Base-by-base conservation (phyloP, 2,329 filamentous ascomycete species). In the Aspergillus oerlinghausenensis region DNA sequence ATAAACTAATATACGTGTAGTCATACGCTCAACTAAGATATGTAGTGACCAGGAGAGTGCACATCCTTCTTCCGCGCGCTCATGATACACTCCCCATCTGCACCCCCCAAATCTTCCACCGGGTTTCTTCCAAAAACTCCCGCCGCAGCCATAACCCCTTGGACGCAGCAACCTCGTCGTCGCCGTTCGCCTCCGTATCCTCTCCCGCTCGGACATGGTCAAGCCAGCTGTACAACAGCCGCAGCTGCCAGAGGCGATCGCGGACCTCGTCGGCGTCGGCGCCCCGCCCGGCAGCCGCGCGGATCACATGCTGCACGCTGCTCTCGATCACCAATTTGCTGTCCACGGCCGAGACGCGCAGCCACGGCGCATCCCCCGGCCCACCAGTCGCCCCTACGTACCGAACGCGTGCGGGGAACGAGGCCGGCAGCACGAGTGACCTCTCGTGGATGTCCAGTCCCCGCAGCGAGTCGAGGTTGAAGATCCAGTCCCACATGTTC, bases 401-500 rank as follows among this genome's bases (percentile, higher is more conserved):
- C 29, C 63, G 66, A 17, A 63, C 60, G 10, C 65, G 67, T 28
- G 64, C 58, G 23, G 71, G 70, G 61, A 72, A 70, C 7, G 70
- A 67, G 17, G 67, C 79, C 6, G 79, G 71, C 77, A 91, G 76
- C 3, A 90, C 80, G 25, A 85, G 76, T 0, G 81, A 81, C 54
- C 84, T 82, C 65, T 96, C 91, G 0, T 87, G 84, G 52, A 88
- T 70, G 77, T 89, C 70, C 79, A 83, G 60, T 63, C 74, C 67
- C 65, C 70, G 57, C 77, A 88, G 67, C 56, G 81, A 61, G 0
- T 82, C 78, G 0, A 91, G 80, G 1, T 79, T 74, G 69, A 96
- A 90, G 1, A 96, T 69, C 88, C 90, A 93, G 59, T 88, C 85
- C 66, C 93, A 83, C 0, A 89, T 72, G 42, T 77, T 73, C 50